A percentile compares a stretch with the other conserved stretches of the same genome.
Conservation (phyloP, 75 land plant species). For the Isoetes taiwanensis region DNA sequence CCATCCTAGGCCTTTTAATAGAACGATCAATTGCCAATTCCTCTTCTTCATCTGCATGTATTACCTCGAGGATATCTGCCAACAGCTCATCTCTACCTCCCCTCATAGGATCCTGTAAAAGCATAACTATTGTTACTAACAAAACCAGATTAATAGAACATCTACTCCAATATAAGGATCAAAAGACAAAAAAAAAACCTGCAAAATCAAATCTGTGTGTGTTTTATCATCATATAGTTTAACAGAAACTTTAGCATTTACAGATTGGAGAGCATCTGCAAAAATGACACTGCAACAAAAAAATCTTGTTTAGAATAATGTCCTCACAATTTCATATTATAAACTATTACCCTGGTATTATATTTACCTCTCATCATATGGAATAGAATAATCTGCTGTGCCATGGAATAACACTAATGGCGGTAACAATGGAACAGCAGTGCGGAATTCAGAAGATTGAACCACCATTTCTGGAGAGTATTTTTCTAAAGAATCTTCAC, state of each 20-base stretch:
- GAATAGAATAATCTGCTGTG: constrained; percentile 81
- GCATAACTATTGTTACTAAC: not conserved
- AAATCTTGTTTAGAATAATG: no score
- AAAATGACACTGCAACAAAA: constrained; percentile 46
- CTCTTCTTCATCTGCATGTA: constrained; percentile 53
- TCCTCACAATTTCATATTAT: no score
- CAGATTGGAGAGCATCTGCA: constrained; percentile 51
- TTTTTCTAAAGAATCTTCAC: constrained; percentile 48
- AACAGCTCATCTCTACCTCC: constrained; percentile 81
- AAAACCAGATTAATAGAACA: not conserved
- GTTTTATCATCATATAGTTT: constrained; percentile 65
- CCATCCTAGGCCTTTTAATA: constrained; percentile 49
- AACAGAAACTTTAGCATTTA: constrained; percentile 36
- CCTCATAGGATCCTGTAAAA: constrained; percentile 74
- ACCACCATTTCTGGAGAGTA: constrained; percentile 76
- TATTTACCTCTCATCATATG: constrained; percentile 59
- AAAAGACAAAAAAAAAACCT: constrained; percentile 26
- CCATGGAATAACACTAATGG: constrained; percentile 73
- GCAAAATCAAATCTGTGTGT: constrained; percentile 87
- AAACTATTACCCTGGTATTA: not conserved
- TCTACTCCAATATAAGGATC: not conserved
- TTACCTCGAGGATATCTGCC: constrained; percentile 43
- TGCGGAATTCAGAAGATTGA: constrained; percentile 21
- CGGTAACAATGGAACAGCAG: constrained; percentile 62
- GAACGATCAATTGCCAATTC: constrained; percentile 33